Evolutionary conservation across 2,329 filamentous ascomycete species (phyloP), one percentile per base, ranked within the genome.

Genomic region (Aquanectria penicillioides): DNA sequence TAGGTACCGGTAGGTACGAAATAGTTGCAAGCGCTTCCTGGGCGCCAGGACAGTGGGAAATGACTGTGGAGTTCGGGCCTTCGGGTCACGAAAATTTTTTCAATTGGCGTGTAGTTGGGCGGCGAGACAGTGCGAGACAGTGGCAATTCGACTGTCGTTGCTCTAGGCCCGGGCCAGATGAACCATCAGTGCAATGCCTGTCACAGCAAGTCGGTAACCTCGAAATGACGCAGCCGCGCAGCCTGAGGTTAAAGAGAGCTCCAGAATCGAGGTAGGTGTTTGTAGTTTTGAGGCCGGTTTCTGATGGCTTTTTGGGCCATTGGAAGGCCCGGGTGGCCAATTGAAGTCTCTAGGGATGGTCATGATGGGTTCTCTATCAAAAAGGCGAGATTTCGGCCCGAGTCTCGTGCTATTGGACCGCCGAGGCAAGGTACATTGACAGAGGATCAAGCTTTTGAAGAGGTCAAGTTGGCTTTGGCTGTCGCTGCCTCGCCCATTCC

Each of bases 11-110:
- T 26, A 23, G 22, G 12, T 4, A 36, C n/a, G 12, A 18, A 12
- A 31, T 22, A 33, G 26, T 38, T 48, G 15, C 43, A 40, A 15
- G 38, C 29, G 50, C 56, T 66, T 37, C 20, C 34, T 20, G 47
- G 55, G 28, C 34, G 13, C 20, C 31, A 48, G 57, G 29, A 59
- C 53, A 40, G 47, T 59, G 36, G 53, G 57, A 61, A 59, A 64
- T 58, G 60, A 68, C 23, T 60, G 63, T 67, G 62, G 61, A 38
- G 56, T 55, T 29, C 62, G 43, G 46, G 37, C 49, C 31, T 57
- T 68, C 53, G 59, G 62, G 59, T 29, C 46, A 56, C 50, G 51
- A 64, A 68, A 67, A 52, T 4, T 59, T 70, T 69, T 65, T 59
- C 49, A 38, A 44, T 34, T 47, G 55, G 43, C 44, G 54, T 46